Evolutionary conservation across 179 eudicot genomes (phyloP).

Genomic region (Pouteria campechiana): DNA sequence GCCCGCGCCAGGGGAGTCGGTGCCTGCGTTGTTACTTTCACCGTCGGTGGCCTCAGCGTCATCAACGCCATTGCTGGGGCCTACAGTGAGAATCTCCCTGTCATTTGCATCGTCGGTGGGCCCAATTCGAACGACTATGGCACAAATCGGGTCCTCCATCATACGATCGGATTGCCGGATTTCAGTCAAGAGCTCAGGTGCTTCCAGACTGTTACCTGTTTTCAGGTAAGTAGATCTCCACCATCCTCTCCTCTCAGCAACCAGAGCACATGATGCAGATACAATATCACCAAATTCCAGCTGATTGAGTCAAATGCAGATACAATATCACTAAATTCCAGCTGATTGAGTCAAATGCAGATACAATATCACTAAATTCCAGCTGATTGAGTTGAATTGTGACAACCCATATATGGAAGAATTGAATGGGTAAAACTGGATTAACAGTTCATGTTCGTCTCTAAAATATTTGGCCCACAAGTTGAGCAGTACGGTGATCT

Average conservation of each 20-base stretch:
- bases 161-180: slow-evolving; percentile 68
- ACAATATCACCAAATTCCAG: no score
- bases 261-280: no score
- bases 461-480: no score
- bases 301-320: no score
- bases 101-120: slow-evolving; percentile 69
- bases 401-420: neutral
- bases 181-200: slow-evolving; percentile 66
- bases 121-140: slow-evolving; percentile 86
- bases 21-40: slow-evolving; percentile 72
- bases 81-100: slow-evolving; percentile 68
- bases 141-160: slow-evolving; percentile 51
- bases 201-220: slow-evolving; percentile 62
- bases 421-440: neutral
- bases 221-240: slow-evolving; percentile 30
- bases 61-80: slow-evolving; percentile 71
- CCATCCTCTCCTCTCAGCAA: no score
- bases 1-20: slow-evolving; percentile 80
- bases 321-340: no score
- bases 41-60: slow-evolving; percentile 70
- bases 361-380: no score
- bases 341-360: no score
- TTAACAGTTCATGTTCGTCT: no score
- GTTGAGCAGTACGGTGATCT: no score
- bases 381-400: no score